A percentile compares a stretch with the other conserved stretches of the same genome.
Evolutionary conservation across 768 basidiomycete genomes (phyloP).

Genomic region (Crucibulum laeve): DNA sequence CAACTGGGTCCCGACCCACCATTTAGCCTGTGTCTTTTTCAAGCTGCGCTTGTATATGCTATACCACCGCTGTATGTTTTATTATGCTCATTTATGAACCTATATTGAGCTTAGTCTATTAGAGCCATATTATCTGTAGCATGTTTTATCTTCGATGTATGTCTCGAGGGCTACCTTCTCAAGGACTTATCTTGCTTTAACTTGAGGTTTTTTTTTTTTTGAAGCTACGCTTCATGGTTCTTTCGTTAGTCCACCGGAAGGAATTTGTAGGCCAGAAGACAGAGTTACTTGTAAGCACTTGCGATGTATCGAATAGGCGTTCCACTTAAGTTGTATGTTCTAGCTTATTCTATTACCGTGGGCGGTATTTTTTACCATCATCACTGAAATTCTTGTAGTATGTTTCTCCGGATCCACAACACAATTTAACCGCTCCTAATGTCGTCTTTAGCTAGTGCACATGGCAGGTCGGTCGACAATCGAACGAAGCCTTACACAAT

Average conservation of each 20-base stretch:
- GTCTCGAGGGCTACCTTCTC: not conserved
- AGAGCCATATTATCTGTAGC: not conserved
- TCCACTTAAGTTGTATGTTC: not conserved
- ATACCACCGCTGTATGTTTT: not conserved
- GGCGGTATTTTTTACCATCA: constrained; percentile 4
- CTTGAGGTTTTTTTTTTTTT: not conserved
- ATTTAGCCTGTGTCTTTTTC: not conserved
- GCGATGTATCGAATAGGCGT: not conserved
- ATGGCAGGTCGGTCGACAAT: constrained; percentile 2
- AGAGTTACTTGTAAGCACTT: not conserved
- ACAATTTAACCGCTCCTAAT: not conserved
- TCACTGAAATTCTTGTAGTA: constrained; percentile 6
- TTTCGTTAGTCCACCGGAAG: not conserved
- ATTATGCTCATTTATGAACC: not conserved
- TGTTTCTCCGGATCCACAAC: not conserved
- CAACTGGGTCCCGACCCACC: not conserved
- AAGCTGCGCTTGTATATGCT: not conserved
- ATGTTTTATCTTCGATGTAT: not conserved
- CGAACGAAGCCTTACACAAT: constrained; percentile 1
- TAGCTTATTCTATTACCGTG: constrained; percentile 4
- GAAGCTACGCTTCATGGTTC: not conserved
- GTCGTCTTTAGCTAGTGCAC: constrained; percentile 2
- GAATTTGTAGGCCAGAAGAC: too few species aligned
- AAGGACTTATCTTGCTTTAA: not conserved
- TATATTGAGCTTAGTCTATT: not conserved